Base-by-base conservation (phyloP, 1,139 yeast species). In the Geotrichum klebahnii region DNA sequence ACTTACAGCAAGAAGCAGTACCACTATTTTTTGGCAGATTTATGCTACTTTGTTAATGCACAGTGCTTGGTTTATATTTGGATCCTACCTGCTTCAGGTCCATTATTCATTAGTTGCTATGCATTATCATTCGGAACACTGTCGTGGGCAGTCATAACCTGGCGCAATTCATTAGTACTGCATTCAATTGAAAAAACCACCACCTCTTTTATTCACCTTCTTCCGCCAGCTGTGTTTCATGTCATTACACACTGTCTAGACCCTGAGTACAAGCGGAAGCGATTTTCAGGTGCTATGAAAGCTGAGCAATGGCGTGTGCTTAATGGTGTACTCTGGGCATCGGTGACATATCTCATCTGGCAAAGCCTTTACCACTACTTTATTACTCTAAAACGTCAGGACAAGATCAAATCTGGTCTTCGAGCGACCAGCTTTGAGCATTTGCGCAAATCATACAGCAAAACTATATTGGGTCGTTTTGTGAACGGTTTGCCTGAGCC, bases 181-280 rank as follows among this genome's bases (percentile, higher is more conserved):
- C 98, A 92, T 63, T 84, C 94, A 16, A 78, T 92, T 56, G 97
- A 90, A 57, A 90, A 92, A 67, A 86, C 92, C n/a, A 90, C 97
- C 1, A 81, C 92, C 14, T 82, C 96, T 3, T 86, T 88, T 60
- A 90, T 92, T 56, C 98, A 92, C 63, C 76, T 92, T 14, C 78
- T 87, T 72, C 98, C 98, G 1, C 96, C 97, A 0, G 79, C 83
- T 28, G 84, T 90, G 2, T 77, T 89, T 78, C 90, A 87, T 70
- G 92, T 87, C 37, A 81, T 92, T 52, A 87, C 87, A 3, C 97
- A 90, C 69, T 83, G 84, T 56, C 63, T 89, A n/a, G 77, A 82
- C 0, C 65, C 69, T 14, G 82, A 77, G 0, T 82, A 72, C 61
- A 74, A 80, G 54, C 56, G 68, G 3, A 60, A 58, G 44, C 72